Base-by-base conservation (phyloP, 2,329 filamentous ascomycete genomes). In the Ceratocystis lukuohia region DNA sequence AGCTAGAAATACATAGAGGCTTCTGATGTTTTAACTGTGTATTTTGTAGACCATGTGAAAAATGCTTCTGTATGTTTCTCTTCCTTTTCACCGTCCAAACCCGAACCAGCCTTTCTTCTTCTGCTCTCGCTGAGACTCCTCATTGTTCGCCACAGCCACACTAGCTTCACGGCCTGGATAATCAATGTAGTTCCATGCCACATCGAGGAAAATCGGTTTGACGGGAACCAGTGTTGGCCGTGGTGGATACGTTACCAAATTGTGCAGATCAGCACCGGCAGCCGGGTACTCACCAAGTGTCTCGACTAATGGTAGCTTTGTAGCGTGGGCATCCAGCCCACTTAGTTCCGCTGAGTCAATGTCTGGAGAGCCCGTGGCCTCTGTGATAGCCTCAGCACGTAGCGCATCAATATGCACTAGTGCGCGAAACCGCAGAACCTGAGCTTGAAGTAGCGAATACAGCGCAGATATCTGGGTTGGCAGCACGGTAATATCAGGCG, bases 151-250 rank as follows among this genome's bases (percentile, higher is more conserved):
- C 5, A 64, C 50, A 7, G 71, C 70, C 28, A 68, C 70, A 5
- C 69, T 70, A 25, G 20, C 28, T 65, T 70, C 72, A 71, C 84
- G 84, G 44, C 85, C 86, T 0, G 92, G 91, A 73, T 99, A 99
- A 62, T 91, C 85, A 69, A 99, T 92, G 74, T 96, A 97, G 74
- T 97, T 97, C 89, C 91, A 99, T 8, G 94, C 94, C 6, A 96
- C 88, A 73, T 99, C 94, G 68, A 97, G 84, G 80, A 97, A 97
- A 44, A 97, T 81, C 33, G 94, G 94, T 79, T 99, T 99, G 64
- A 96, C 88, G 0, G 94, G 91, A 48, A 97, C 85, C 1, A 88
- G 82, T 69, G 89, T 85, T 70, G 96, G 78, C 73, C 86, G 88
- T 17, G 1, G 93, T 12, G 94, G 94, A 75, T 92, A 96, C 3